Evolutionary conservation across 108 stramenopile genomes (phyloP).

Genomic region (Cyclostephanos tholiformis): DNA sequence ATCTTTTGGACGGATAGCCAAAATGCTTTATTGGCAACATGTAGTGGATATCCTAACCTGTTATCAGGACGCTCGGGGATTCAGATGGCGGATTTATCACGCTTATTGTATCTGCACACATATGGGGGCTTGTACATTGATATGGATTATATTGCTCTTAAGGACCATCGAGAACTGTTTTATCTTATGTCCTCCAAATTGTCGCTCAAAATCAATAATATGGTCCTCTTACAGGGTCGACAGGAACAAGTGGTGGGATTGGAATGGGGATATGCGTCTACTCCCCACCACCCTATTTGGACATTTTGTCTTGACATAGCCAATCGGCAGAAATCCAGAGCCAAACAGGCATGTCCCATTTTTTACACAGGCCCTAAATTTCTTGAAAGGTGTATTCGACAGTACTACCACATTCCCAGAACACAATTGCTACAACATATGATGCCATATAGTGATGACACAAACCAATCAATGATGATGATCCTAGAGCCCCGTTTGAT

Average conservation of each 20-base stretch:
- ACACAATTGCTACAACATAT: constrained; percentile 1
- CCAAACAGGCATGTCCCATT: constrained; percentile 5
- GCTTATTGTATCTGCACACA: constrained; percentile 5
- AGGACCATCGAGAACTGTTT: background rate
- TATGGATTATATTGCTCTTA: constrained; percentile 20
- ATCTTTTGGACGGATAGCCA: constrained; percentile 20
- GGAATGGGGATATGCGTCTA: constrained; percentile 17
- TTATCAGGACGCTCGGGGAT: constrained; percentile 8
- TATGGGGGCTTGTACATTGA: constrained; percentile 10
- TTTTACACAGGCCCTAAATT: constrained; percentile 14
- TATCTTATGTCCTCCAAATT: background rate
- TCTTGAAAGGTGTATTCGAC: constrained; percentile 1
- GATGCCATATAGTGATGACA: constrained; percentile 5
- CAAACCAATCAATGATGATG: background rate
- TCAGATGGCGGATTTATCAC: constrained; percentile 9
- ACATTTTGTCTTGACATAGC: constrained; percentile 11
- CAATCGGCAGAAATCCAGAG: background rate
- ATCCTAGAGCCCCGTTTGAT: constrained; percentile 12
- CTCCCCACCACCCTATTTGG: constrained; percentile 15
- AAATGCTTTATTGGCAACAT: constrained; percentile 11
- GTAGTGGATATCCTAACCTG: constrained; percentile 8
- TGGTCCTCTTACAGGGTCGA: constrained; percentile 7
- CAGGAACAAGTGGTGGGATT: constrained; percentile 16
- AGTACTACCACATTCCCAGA: background rate
- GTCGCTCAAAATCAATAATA: background rate